phyloP scores from a whole-genome alignment of 441 rosid species.

The Mallotus repandus region DNA sequence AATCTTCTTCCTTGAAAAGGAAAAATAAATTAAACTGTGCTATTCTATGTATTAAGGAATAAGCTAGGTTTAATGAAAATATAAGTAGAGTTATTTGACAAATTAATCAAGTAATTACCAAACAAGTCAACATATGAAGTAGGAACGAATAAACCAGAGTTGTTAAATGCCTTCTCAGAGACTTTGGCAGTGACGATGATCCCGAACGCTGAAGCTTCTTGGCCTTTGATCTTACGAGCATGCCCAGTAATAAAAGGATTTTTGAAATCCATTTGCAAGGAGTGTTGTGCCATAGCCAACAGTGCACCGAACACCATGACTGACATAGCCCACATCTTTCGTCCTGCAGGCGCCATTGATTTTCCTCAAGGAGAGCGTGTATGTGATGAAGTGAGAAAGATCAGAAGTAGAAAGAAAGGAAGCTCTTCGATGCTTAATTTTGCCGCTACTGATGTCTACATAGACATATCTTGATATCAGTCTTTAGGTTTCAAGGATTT shows the following conservation, averaged over 20 bases:
- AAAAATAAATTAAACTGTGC: too few species aligned
- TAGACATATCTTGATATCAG: too few species aligned
- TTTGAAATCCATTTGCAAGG: background rate
- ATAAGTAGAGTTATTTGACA: background rate
- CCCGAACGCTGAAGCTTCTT: background rate
- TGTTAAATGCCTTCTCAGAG: background rate
- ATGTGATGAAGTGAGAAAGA: background rate
- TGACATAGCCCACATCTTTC: background rate
- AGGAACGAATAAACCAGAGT: background rate
- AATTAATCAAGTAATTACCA: background rate
- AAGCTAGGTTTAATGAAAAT: background rate
- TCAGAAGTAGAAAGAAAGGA: background rate
- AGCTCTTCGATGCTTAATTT: too few species aligned
- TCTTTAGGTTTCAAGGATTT: too few species aligned
- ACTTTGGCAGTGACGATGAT: background rate
- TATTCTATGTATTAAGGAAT: too few species aligned
- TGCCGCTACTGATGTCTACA: too few species aligned
- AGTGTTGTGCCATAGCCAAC: background rate
- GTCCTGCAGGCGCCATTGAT: background rate
- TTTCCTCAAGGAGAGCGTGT: background rate
- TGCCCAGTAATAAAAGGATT: background rate
- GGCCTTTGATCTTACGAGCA: background rate
- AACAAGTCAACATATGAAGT: background rate
- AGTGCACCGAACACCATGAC: background rate
- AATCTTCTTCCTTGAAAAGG: slow-evolving; percentile 4